Base-by-base conservation (phyloP, 2,329 filamentous ascomycete species). In the Monosporascus cannonballus region DNA sequence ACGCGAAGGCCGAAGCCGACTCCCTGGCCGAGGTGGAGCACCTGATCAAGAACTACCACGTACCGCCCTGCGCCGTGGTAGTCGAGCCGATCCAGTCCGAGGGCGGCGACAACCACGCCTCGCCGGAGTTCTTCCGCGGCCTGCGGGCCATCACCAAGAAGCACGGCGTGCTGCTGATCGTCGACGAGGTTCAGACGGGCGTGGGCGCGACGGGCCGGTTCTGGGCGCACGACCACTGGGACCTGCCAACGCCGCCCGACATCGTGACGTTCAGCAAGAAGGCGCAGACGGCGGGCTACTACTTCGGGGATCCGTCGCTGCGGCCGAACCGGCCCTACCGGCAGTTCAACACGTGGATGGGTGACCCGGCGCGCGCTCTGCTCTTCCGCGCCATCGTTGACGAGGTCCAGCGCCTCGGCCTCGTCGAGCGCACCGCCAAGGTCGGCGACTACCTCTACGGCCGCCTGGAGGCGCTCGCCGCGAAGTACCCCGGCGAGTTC, bases 321-420 rank as follows among this genome's bases (percentile, higher is more conserved):
- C 80, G 89, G 14, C 91, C 91, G 57, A 96, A 96, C 78, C 92
- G 92, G 80, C 88, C 92, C 6, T 96, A 96, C 78, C 86, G 91
- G 56, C 91, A 96, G 74, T 96, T 96, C 80, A 96, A 96, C 79
- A 96, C 90, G 48, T 96, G 91, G 91, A 95, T 96, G 87, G 91
- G 91, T 64, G 91, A 96, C 74, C 91, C 91, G 17, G 86, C 87
- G 15, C 85, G 90, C 55, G 90, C 88, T 17, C 76, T 96, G 55
- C 79, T 96, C 60, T 96, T 95, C 85, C 84, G 88, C 58, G 87
- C 84, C 65, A 96, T 96, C 73, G 82, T 93, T 67, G 73, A 88
- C 54, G 90, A 96, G 75, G 85, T 96, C 52, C 76, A 90, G 71
- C 77, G 83, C 49, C 77, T 89, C 53, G 81, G 87, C 64, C 80